phyloP scores from a whole-genome alignment of 2,329 filamentous ascomycete species.

The Nothopassalora personata region DNA sequence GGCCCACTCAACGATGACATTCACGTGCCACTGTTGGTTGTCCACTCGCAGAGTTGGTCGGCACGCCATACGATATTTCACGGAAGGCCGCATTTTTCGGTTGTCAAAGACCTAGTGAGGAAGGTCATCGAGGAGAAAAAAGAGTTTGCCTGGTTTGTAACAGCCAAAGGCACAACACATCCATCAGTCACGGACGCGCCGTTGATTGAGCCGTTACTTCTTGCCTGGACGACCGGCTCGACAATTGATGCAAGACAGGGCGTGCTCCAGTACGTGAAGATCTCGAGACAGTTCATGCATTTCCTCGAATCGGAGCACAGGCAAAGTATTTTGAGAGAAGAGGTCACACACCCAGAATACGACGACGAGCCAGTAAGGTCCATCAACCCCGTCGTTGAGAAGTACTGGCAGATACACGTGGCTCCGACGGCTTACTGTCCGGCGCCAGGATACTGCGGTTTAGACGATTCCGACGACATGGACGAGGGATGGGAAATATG shows the following conservation, averaged over 20 bases:
- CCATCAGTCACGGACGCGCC: slow-evolving; percentile 63
- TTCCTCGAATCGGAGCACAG: slow-evolving; percentile 42
- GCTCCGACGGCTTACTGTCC: slow-evolving; percentile 29
- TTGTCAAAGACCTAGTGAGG: slow-evolving; percentile 53
- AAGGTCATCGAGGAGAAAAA: slow-evolving; percentile 40
- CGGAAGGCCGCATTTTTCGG: slow-evolving; percentile 59
- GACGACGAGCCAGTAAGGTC: slow-evolving; percentile 26
- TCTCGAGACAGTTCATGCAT: slow-evolving; percentile 53
- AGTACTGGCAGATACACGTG: slow-evolving; percentile 43
- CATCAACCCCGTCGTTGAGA: slow-evolving; percentile 25
- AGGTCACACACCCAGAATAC: slow-evolving; percentile 40
- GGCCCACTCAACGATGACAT: slow-evolving; percentile 58
- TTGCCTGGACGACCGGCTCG: slow-evolving; percentile 58
- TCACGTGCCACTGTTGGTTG: slow-evolving; percentile 53
- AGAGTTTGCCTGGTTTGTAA: slow-evolving; percentile 42
- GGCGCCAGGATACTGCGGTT: slow-evolving; percentile 15
- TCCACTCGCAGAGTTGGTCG: slow-evolving; percentile 64
- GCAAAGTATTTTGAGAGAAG: slow-evolving; percentile 47
- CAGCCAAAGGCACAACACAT: slow-evolving; percentile 44
- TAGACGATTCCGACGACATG: slow-evolving; percentile 14
- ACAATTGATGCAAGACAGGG: slow-evolving; percentile 54
- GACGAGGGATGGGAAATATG: neutral
- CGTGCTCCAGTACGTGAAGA: slow-evolving; percentile 55
- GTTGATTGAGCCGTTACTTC: slow-evolving; percentile 56
- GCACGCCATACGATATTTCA: slow-evolving; percentile 53